Percentiles rank a stretch among this genome's conserved stretches.
Evolutionary conservation across 305 asterid species (phyloP).

Genomic region (Solanum hybrid): DNA sequence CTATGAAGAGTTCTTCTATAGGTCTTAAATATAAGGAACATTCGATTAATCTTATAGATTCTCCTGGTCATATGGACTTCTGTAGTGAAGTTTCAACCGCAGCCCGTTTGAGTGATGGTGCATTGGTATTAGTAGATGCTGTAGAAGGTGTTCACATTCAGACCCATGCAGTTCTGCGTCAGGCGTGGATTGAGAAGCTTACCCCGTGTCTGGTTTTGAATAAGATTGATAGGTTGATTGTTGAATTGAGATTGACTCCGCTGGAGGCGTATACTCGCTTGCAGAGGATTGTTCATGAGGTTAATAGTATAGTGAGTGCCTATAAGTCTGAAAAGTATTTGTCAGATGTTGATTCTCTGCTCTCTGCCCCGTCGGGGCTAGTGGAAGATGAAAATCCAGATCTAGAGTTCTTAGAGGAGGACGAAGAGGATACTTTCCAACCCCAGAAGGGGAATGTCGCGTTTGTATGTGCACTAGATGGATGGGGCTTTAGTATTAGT

Average conservation of each 20-base stretch:
- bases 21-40: constrained; percentile 47
- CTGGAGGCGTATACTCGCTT: constrained; percentile 67
- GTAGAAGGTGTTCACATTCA: constrained; percentile 99
- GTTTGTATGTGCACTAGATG: constrained; percentile 92
- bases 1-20: constrained; percentile 95
- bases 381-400: constrained; percentile 40
- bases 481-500: constrained; percentile 79
- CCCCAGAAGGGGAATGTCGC: constrained; percentile 96
- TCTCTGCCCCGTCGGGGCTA: constrained; percentile 46
- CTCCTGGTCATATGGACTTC: constrained; percentile 98
- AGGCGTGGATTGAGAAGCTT: constrained; percentile 92
- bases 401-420: constrained; percentile 61
- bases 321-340: constrained; percentile 78
- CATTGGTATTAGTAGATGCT: constrained; percentile 75
- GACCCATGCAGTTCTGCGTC: constrained; percentile 90
- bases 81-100: constrained; percentile 98
- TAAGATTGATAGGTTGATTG: constrained; percentile 75
- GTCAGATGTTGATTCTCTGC: constrained; percentile 86
- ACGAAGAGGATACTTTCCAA: constrained; percentile 88
- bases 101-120: constrained; percentile 95
- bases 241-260: constrained; percentile 74
- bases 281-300: constrained; percentile 87
- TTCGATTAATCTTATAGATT: constrained; percentile 68
- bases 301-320: constrained; percentile 78
- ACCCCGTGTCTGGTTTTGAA: constrained; percentile 75